Evolutionary conservation across 2,329 filamentous ascomycete genomes (phyloP), one percentile per base, ranked within the genome.

Genomic region (Neonectria magnoliae): DNA sequence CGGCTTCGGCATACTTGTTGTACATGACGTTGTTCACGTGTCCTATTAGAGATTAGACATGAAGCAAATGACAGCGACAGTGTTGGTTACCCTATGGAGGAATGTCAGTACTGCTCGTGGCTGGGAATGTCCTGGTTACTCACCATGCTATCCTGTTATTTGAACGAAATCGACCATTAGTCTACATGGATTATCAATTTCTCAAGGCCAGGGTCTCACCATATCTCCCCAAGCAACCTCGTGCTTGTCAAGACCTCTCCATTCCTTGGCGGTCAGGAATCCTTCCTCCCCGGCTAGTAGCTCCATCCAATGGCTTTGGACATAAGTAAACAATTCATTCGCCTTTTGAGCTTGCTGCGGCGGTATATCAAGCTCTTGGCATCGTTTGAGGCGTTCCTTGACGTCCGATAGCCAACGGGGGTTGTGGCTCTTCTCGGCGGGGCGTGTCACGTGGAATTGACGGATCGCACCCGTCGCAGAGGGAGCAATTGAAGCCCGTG

Each of bases 1-100:
- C 90, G 6, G 91, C 90, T 77, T 98, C 94, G 38, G 93, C 93
- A 77, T 93, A 97, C 66, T 91, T 87, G 71, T 92, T 90, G 78
- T 97, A 97, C 69, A 87, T 88, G 67, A 94, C 90, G 72, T 97
- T 97, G 77, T 97, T 97, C 53, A 97, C 91, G 78, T 97, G 93
- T 8, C 75, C 76, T 79, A 36, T 16, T 27, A 9, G 4, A 2
- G 6, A 47, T 68, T 61, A 69, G 65, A 57, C 3, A 6, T 1
- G 14, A n/a, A 3, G 14, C 14, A 20, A 6, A 4, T 5, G 8
- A 11, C 1, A 13, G 5, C 42, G 1, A 14, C 33, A 57, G 62
- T 53, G 11, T 58, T 41, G 55, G 14, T 58, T 62, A 68, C 65
- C 66, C 61, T 66, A 2, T 2, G 27, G 51, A 47, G n/a, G 14